Percentiles rank a stretch among this genome's conserved stretches.
Evolutionary conservation across 1,139 yeast species (phyloP).

Genomic region (Wickerhamiella pararugosa): DNA sequence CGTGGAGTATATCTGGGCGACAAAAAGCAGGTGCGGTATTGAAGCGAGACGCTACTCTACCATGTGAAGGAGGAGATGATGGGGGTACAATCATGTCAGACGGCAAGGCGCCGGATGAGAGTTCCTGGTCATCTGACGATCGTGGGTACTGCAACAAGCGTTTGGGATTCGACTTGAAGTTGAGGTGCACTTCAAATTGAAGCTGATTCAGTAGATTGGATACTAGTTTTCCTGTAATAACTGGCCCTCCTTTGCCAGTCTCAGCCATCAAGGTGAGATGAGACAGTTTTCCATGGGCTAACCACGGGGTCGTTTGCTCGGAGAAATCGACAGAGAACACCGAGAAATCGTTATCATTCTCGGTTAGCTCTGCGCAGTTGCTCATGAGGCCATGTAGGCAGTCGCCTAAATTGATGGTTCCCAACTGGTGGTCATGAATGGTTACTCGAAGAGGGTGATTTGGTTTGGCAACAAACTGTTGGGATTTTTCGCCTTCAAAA

Average conservation of each 20-base stretch:
- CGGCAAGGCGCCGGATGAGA: conserved; percentile 1
- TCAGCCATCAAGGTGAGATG: conserved; percentile 15
- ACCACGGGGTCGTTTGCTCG: conserved; percentile 26
- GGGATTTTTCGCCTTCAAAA: conserved; percentile 21
- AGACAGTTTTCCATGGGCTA: conserved; percentile 29
- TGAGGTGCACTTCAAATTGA: conserved; percentile 16
- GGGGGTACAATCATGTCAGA: conserved; percentile 2
- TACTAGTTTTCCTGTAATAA: conserved; percentile 13
- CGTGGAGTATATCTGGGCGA: too few relatives aligned
- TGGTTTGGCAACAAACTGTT: conserved; percentile 22
- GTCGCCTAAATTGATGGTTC: conserved; percentile 22
- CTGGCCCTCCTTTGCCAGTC: conserved; percentile 16
- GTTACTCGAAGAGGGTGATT: conserved; percentile 18
- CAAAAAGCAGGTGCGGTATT: too few relatives aligned
- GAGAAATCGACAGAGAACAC: conserved; percentile 29
- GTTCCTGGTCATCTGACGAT: neutral
- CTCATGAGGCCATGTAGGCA: conserved; percentile 23
- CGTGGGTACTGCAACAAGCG: neutral
- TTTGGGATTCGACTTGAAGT: conserved; percentile 11
- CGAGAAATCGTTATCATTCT: conserved; percentile 22
- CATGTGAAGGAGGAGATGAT: neutral
- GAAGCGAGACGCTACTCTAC: too few relatives aligned
- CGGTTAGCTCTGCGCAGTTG: conserved; percentile 26
- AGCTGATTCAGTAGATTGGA: conserved; percentile 9
- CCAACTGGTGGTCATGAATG: conserved; percentile 14